A percentile compares a stretch with the other conserved stretches of the same genome.
These are phyloP conservation scores for Phaeotremella fagi DNA, from an alignment of 768 basidiomycete species.

Conservation along the genomic window DNA sequence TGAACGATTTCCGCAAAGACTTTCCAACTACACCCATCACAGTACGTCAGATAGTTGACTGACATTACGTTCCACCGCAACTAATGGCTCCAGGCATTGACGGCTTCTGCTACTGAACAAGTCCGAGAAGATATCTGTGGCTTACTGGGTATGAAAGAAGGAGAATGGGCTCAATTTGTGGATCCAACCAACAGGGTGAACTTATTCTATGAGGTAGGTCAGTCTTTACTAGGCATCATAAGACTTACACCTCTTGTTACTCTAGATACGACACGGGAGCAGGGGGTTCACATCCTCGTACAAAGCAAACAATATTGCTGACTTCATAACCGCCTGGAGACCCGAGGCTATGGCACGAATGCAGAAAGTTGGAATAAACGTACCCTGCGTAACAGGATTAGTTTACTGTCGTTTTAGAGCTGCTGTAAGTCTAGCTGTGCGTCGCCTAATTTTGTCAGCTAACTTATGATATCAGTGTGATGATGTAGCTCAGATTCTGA, in stretches of 20 bases:
- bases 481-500: slow-evolving; percentile 27
- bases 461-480: slow-evolving; percentile 33
- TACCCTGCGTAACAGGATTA: slow-evolving; percentile 38
- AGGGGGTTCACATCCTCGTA: slow-evolving; percentile 8
- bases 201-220: slow-evolving; percentile 48
- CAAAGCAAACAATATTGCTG: slow-evolving; percentile 35
- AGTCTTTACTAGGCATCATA: background rate
- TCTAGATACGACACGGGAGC: slow-evolving; percentile 26
- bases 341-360: slow-evolving; percentile 18
- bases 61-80: background rate
- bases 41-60: slow-evolving; percentile 15
- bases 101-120: slow-evolving; percentile 47
- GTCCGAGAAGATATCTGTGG: slow-evolving; percentile 45
- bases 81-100: slow-evolving; percentile 45
- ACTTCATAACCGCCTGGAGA: slow-evolving; percentile 32
- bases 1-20: slow-evolving; percentile 41
- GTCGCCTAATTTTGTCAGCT: background rate
- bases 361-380: slow-evolving; percentile 14
- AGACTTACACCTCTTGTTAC: slow-evolving; percentile 1
- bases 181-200: slow-evolving; percentile 48
- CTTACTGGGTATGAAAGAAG: slow-evolving; percentile 31
- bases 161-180: slow-evolving; percentile 45
- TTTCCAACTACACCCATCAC: slow-evolving; percentile 47
- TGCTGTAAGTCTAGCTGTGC: slow-evolving; percentile 20
- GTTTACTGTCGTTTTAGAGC: slow-evolving; percentile 42